These are phyloP conservation scores for Pseudogymnoascus sp. DNA, from an alignment of 2,329 filamentous ascomycete species.

Conservation along the genomic window DNA sequence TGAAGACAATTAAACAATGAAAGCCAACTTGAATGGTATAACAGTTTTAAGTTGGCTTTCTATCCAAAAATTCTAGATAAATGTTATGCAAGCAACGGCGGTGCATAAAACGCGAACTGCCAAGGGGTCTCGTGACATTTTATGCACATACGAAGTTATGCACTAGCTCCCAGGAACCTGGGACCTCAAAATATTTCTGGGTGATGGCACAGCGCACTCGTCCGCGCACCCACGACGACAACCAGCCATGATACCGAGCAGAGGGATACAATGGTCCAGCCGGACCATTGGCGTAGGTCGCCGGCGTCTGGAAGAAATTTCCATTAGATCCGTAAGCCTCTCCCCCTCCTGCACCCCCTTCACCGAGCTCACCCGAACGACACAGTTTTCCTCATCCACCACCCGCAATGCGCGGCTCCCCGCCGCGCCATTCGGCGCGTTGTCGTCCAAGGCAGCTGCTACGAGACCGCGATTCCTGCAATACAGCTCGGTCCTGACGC, in stretches of 20 bases:
- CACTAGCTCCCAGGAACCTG: constrained; percentile 2
- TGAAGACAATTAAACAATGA: neutral
- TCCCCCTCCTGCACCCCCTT: neutral
- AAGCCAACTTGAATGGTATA: no score
- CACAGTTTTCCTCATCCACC: constrained; percentile 27
- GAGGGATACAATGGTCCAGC: constrained; percentile 42
- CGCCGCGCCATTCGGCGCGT: constrained; percentile 21
- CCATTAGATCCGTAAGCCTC: constrained; percentile 25
- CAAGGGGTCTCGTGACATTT: neutral
- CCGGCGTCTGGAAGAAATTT: constrained; percentile 32
- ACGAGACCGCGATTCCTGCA: constrained; percentile 15
- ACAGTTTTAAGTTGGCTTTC: neutral
- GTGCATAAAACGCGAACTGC: neutral
- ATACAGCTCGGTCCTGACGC: constrained; percentile 19
- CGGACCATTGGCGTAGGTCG: constrained; percentile 33
- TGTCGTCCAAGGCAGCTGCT: constrained; percentile 15
- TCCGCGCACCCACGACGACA: constrained; percentile 13
- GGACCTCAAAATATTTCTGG: constrained; percentile 26
- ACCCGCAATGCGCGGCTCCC: constrained; percentile 21
- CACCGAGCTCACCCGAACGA: constrained; percentile 17
- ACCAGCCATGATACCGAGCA: constrained; percentile 45
- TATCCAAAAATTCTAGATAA: neutral
- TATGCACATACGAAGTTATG: neutral
- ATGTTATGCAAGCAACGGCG: neutral
- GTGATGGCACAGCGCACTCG: constrained; percentile 8